A percentile compares a stretch with the other conserved stretches of the same genome.
Evolutionary conservation across 768 basidiomycete species (phyloP).

Genomic region (Hypholoma fasciculare): DNA sequence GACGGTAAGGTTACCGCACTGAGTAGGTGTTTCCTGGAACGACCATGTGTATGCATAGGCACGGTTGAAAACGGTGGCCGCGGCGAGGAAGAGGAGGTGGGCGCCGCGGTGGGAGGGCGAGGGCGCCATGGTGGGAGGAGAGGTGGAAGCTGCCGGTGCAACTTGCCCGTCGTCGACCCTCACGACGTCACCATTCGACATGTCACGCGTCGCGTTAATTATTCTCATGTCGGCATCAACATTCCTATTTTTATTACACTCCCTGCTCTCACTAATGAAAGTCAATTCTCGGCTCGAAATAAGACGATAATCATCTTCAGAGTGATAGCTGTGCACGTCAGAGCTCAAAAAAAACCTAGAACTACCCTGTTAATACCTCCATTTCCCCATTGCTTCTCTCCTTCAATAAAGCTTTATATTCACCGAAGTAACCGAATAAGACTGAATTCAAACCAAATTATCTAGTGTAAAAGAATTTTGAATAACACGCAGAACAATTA

Average conservation of each 20-base stretch:
- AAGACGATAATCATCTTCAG: no score
- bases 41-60: conserved; percentile 45
- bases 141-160: background rate
- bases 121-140: conserved; percentile 1
- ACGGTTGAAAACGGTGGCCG: conserved; percentile 24
- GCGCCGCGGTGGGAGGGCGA: background rate
- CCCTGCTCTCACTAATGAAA: no score
- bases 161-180: background rate
- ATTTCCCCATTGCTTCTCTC: no score
- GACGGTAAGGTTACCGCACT: conserved; percentile 67
- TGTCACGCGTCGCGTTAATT: background rate
- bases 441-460: no score
- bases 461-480: no score
- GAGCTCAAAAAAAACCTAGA: no score
- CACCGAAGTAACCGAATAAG: no score
- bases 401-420: no score
- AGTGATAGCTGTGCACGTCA: no score
- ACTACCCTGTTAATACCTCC: no score
- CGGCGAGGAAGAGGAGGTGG: conserved; percentile 13
- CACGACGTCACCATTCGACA: background rate
- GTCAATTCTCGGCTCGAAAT: no score
- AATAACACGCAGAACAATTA: no score
- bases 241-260: background rate
- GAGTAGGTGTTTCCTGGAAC: conserved; percentile 49
- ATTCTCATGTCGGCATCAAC: background rate